These are phyloP conservation scores for Carex littledalei DNA, from an alignment of 176 grass and related monocot species.

Conservation along the genomic window DNA sequence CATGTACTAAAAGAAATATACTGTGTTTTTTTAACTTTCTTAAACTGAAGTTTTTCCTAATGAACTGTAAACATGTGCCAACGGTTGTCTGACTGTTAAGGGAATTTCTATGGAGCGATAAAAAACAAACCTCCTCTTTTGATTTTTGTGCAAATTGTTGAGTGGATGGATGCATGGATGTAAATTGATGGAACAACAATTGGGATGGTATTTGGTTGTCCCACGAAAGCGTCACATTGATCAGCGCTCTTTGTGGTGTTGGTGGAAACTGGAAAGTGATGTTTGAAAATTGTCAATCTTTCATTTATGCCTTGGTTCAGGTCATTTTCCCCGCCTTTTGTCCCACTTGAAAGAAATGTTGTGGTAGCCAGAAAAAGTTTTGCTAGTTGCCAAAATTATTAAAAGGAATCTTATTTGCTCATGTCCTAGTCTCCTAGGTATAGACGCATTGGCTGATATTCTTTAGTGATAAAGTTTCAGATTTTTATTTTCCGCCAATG, in stretches of 20 bases:
- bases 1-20: too few species aligned
- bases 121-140: background rate
- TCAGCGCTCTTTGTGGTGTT: background rate
- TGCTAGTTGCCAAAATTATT: background rate
- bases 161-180: background rate
- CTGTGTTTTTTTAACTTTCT: too few species aligned
- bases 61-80: too few species aligned
- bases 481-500: background rate
- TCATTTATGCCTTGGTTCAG: background rate
- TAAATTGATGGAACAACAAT: background rate
- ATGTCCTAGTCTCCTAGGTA: background rate
- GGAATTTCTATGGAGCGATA: too few species aligned
- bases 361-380: background rate
- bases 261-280: background rate
- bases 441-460: background rate
- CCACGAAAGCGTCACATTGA: background rate
- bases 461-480: background rate
- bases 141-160: background rate
- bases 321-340: background rate
- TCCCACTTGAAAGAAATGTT: background rate
- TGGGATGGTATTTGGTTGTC: background rate
- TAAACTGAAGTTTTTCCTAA: too few species aligned
- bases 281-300: background rate
- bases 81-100: too few species aligned
- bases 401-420: background rate